Evolutionary conservation across 2,329 filamentous ascomycete species (phyloP), one percentile per base, ranked within the genome.

Genomic region (Alternaria viburni): DNA sequence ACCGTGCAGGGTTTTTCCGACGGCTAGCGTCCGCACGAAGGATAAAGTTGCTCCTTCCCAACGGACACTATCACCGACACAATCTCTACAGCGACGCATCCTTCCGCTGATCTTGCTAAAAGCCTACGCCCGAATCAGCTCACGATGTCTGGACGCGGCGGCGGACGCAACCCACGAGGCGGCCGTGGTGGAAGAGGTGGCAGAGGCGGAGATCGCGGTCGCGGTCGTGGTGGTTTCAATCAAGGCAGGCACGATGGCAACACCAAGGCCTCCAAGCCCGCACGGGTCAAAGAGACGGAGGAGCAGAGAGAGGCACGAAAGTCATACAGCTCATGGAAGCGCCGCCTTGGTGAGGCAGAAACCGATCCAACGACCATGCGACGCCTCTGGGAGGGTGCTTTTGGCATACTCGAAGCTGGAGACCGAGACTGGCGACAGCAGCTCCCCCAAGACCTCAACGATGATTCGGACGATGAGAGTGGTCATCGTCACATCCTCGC

Each of bases 391-490:
- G 57, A 68, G 51, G 70, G 69, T 26, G 75, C 75, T 17, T 47
- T 76, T 7, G 57, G 43, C 1, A 74, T 79, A 23, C 64, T 80
- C 3, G 58, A 78, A 26, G 66, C 63, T 26, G 69, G 70, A 15
- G 73, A 78, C 26, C 68, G 71, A 49, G 76, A 80, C 11, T 75
- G 68, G 69, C 68, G 70, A 13, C 77, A 80, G 46, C 70, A 71
- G 28, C 59, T 80, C 5, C 69, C 77, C 0, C 65, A 69, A 21
- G 78, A 79, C 51, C 70, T 80, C 7, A 74, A 77, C 23, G 58
- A 70, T 12, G 71, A 77, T 8, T 36, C 49, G 8, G 19, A 52
- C 2, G 59, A 70, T 32, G 68, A 73, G 6, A 68, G 60, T 43
- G 77, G 78, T 43, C 72, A 63, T 15, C 26, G 65, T 4, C 77